Evolutionary conservation across 371 early-diverging fungal species (phyloP).

Genomic region (Syncephalastrum racemosum): DNA sequence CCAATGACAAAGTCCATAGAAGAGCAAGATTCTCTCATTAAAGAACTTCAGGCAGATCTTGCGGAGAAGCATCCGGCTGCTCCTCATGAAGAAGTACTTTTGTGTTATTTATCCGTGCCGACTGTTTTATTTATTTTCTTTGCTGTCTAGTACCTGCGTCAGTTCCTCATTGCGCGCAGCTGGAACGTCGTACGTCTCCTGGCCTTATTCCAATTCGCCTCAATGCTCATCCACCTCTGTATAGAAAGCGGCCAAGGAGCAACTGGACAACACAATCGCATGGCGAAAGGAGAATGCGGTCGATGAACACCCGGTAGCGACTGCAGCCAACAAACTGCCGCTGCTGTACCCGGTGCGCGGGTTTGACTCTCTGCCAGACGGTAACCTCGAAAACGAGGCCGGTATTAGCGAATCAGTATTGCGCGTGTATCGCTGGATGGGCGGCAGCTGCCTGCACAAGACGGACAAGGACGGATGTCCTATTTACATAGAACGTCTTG

Average conservation of each 20-base stretch:
- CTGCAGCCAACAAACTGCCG: conserved; percentile 61
- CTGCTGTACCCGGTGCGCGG: conserved; percentile 78
- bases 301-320: conserved; percentile 67
- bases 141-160: conserved; percentile 46
- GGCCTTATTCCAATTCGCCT: conserved; percentile 1
- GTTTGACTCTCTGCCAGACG: conserved; percentile 62
- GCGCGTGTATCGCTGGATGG: conserved; percentile 68
- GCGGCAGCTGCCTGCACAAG: conserved; percentile 83
- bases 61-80: neutral
- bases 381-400: conserved; percentile 62
- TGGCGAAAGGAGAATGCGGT: conserved; percentile 75
- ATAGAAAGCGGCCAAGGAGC: conserved; percentile 66
- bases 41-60: neutral
- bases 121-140: conserved; percentile 1
- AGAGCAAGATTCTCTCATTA: conserved; percentile 4
- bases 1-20: conserved; percentile 7
- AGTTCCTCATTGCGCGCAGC: conserved; percentile 64
- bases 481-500: conserved; percentile 80
- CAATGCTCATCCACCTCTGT: conserved; percentile 6
- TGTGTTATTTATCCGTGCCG: neutral
- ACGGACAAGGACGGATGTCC: conserved; percentile 79
- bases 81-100: neutral
- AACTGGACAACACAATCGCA: conserved; percentile 61
- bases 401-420: conserved; percentile 71
- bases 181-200: conserved; percentile 55